phyloP scores from a whole-genome alignment of 495 filamentous ascomycete species.

The Aspergillus hancockii region DNA sequence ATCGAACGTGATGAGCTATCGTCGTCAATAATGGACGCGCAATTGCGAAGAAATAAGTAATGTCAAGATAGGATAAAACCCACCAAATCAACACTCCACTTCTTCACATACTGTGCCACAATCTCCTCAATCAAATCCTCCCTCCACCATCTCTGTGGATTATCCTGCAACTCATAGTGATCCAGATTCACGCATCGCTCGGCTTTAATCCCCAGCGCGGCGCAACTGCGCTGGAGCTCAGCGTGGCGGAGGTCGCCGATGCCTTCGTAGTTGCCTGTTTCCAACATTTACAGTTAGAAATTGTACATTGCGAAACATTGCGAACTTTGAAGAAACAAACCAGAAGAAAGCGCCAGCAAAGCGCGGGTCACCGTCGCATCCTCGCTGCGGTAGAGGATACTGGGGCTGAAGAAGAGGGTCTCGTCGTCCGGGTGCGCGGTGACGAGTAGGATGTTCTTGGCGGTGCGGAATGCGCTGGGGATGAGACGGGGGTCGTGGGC shows the following conservation, averaged over 20 bases:
- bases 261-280: conserved; percentile 13
- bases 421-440: conserved; percentile 18
- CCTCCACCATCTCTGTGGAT: conserved; percentile 13
- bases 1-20: conserved; percentile 14
- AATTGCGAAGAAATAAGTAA: background rate
- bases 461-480: conserved; percentile 7
- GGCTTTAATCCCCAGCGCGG: conserved; percentile 4
- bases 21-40: background rate
- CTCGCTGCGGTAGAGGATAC: conserved; percentile 5
- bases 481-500: conserved; percentile 13
- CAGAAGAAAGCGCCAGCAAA: conserved; percentile 4
- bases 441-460: conserved; percentile 12
- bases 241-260: background rate
- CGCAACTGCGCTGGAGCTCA: conserved; percentile 13
- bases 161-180: conserved; percentile 11
- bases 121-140: conserved; percentile 12
- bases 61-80: background rate
- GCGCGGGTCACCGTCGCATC: conserved; percentile 4
- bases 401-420: conserved; percentile 16
- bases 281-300: too few relatives aligned
- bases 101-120: conserved; percentile 8
- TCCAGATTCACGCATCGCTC: conserved; percentile 12
- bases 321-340: too few relatives aligned
- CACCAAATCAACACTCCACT: conserved; percentile 12
- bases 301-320: too few relatives aligned